Evolutionary conservation across 257 asterid genomes (phyloP).

Genomic region (Ocimum tenuiflorum): DNA sequence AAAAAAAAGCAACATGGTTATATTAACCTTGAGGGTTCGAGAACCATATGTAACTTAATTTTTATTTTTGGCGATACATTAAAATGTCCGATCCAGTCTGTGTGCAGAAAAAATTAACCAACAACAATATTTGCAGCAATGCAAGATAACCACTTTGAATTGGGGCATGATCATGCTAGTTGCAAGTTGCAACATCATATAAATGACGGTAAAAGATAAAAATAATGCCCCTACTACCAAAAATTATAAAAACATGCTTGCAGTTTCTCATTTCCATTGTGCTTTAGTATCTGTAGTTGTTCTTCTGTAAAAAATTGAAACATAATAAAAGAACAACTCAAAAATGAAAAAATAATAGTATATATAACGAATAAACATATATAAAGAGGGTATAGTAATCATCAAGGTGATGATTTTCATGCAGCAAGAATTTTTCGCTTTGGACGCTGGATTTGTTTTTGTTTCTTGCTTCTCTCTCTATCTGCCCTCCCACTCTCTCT

Average conservation of each 20-base stretch:
- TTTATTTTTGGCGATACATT: too few relatives aligned
- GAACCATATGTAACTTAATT: too few relatives aligned
- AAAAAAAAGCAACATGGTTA: too few relatives aligned
- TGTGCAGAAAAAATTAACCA: too few relatives aligned
- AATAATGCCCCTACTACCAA: not conserved
- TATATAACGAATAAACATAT: conserved; percentile 10
- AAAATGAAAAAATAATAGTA: conserved; percentile 29
- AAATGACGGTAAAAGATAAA: not conserved
- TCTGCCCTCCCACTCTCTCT: not conserved
- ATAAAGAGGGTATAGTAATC: conserved; percentile 62
- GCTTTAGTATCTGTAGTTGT: conserved; percentile 35
- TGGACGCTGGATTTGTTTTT: conserved; percentile 14
- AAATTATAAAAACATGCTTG: not conserved
- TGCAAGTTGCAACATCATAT: not conserved
- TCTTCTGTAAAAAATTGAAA: conserved; percentile 25
- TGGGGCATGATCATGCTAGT: too few relatives aligned
- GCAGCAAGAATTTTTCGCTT: conserved; percentile 44
- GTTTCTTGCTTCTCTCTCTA: not conserved
- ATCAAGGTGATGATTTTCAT: conserved; percentile 72
- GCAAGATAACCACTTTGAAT: too few relatives aligned
- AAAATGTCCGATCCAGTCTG: too few relatives aligned
- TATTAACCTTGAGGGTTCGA: too few relatives aligned
- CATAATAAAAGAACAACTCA: conserved; percentile 23
- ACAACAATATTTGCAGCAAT: too few relatives aligned
- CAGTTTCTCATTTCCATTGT: conserved; percentile 18